Evolutionary conservation across 208 protist genomes (phyloP).

Genomic region (Trypanosoma avium): DNA sequence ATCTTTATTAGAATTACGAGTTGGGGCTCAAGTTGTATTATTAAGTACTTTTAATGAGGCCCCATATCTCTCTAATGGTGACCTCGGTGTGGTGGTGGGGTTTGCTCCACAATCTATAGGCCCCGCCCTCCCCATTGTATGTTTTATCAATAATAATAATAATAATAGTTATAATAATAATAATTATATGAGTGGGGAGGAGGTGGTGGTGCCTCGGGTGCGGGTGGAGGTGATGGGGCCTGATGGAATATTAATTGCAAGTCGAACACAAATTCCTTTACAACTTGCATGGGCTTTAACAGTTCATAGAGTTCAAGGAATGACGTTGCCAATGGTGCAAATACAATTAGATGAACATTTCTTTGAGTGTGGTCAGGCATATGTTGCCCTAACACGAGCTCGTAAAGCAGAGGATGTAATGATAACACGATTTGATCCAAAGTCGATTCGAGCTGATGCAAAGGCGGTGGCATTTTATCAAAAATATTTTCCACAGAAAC

Average conservation of each 20-base stretch:
- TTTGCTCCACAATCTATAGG: constrained; percentile 28
- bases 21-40: constrained; percentile 76
- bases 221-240: constrained; percentile 28
- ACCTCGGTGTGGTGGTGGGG: constrained; percentile 30
- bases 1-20: constrained; percentile 50
- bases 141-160: constrained; percentile 32
- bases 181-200: constrained; percentile 20
- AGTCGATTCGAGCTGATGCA: constrained; percentile 18
- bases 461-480: constrained; percentile 33
- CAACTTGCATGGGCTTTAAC: constrained; percentile 85
- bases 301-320: constrained; percentile 89
- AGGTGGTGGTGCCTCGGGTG: constrained; percentile 39
- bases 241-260: constrained; percentile 9
- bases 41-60: constrained; percentile 43
- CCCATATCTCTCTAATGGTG: constrained; percentile 39
- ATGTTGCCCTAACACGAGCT: constrained; percentile 39
- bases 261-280: constrained; percentile 70
- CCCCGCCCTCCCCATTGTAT: constrained; percentile 33
- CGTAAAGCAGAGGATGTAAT: constrained; percentile 28
- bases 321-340: constrained; percentile 40
- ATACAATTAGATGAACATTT: constrained; percentile 32
- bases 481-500: constrained; percentile 15
- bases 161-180: no score
- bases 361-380: constrained; percentile 41
- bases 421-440: constrained; percentile 21